Percentiles rank a stretch among this genome's conserved stretches.
These are phyloP conservation scores for Penicillium sp. DNA, from an alignment of 2,329 filamentous ascomycete genomes.

Conservation along the genomic window DNA sequence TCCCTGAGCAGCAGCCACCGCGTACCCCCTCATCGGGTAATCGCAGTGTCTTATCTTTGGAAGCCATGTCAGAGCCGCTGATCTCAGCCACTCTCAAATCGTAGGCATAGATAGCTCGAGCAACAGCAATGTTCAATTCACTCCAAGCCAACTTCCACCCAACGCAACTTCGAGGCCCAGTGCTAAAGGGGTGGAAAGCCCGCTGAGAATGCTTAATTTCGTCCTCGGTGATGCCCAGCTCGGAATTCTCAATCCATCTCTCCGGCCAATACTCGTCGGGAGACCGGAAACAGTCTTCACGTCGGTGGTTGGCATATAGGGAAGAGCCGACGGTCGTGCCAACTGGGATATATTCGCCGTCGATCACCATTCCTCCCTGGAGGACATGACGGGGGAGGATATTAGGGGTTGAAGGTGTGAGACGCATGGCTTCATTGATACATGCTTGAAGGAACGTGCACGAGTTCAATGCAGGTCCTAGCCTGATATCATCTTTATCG, in stretches of 20 bases:
- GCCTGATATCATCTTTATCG: constrained; percentile 2
- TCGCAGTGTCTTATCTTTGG: too few relatives aligned
- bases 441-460: constrained; percentile 7
- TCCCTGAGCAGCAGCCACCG: too few relatives aligned
- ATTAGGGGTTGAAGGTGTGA: constrained; percentile 2
- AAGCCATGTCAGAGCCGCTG: too few relatives aligned
- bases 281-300: constrained; percentile 1
- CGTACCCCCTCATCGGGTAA: too few relatives aligned
- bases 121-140: constrained; percentile 7
- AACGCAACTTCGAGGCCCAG: constrained; percentile 5
- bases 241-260: constrained; percentile 3
- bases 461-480: neutral
- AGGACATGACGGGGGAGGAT: constrained; percentile 3
- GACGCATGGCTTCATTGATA: constrained; percentile 8
- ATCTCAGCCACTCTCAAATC: constrained; percentile 1
- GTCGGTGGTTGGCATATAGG: constrained; percentile 2
- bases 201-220: neutral
- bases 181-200: constrained; percentile 5
- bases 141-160: constrained; percentile 9
- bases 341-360: constrained; percentile 5
- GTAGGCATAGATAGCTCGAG: constrained; percentile 4
- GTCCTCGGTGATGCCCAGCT: constrained; percentile 2
- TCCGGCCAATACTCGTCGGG: constrained; percentile 6
- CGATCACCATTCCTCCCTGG: constrained; percentile 3
- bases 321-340: constrained; percentile 7